Percentiles rank a stretch among this genome's conserved stretches.
These are phyloP conservation scores for Cenchrus purpureus DNA, from an alignment of 176 grass and related monocot species.

Conservation along the genomic window DNA sequence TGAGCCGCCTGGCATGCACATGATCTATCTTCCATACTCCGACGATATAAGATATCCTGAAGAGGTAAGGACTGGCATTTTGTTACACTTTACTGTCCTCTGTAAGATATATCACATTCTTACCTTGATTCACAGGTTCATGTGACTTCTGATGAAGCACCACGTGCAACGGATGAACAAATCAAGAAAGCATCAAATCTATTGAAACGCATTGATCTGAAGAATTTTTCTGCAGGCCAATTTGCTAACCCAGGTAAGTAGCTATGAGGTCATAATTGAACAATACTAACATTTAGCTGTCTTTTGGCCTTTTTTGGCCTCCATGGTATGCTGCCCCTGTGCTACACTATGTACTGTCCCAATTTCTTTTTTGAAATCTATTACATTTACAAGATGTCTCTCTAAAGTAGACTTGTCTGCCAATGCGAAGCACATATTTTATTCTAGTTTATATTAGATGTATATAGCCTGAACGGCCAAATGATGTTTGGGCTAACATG, in stretches of 20 bases:
- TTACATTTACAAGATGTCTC: slow-evolving; percentile 6
- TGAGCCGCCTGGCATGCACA: slow-evolving; percentile 91
- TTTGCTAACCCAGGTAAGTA: slow-evolving; percentile 81
- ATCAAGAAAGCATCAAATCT: slow-evolving; percentile 76
- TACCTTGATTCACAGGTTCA: slow-evolving; percentile 60
- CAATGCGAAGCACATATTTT: background rate
- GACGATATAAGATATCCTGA: slow-evolving; percentile 91
- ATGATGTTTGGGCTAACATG: slow-evolving; percentile 1
- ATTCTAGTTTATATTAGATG: slow-evolving; percentile 19
- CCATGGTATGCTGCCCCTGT: too few relatives aligned
- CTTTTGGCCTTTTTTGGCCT: slow-evolving; percentile 1
- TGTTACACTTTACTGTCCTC: slow-evolving; percentile 25
- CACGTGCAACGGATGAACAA: slow-evolving; percentile 81
- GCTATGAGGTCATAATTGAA: background rate
- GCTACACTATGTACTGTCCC: background rate
- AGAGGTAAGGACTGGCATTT: slow-evolving; percentile 58
- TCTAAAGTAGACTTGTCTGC: background rate
- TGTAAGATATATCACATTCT: slow-evolving; percentile 5
- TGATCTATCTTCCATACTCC: slow-evolving; percentile 96
- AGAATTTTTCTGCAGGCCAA: slow-evolving; percentile 63
- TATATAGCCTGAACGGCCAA: background rate
- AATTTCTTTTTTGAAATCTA: background rate
- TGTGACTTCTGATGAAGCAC: slow-evolving; percentile 51
- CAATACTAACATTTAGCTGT: slow-evolving; percentile 1
- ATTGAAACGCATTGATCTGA: slow-evolving; percentile 81